A percentile compares a stretch with the other conserved stretches of the same genome.
Conservation (phyloP, 352 stramenopile species). For the Phytophthora sp. region DNA sequence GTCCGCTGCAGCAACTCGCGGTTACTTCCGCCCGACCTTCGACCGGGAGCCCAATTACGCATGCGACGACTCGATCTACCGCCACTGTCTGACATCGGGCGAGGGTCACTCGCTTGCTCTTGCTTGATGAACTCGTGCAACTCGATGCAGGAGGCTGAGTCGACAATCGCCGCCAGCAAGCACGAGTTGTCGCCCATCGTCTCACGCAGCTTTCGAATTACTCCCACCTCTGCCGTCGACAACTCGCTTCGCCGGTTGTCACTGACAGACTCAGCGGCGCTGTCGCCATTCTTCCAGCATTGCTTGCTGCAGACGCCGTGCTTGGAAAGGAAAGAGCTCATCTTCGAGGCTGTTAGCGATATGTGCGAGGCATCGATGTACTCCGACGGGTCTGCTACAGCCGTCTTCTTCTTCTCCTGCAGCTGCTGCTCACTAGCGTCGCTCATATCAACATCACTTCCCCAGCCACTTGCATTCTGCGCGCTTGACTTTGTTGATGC, state of each 20-base stretch:
- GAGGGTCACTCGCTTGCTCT: conserved; percentile 27
- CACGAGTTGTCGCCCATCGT: conserved; percentile 71
- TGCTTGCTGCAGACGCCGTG: conserved; percentile 33
- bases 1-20: conserved; percentile 64
- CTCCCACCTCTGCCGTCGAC: conserved; percentile 40
- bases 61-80: conserved; percentile 18
- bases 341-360: conserved; percentile 43
- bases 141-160: conserved; percentile 45
- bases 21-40: conserved; percentile 48
- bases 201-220: conserved; percentile 62
- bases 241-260: background rate
- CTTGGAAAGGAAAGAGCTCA: conserved; percentile 43
- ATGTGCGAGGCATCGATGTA: conserved; percentile 60
- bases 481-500: no score
- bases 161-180: conserved; percentile 60
- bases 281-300: conserved; percentile 41
- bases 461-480: background rate
- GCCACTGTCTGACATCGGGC: background rate
- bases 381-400: conserved; percentile 44
- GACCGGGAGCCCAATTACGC: conserved; percentile 52
- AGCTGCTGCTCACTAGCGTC: background rate
- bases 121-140: conserved; percentile 50
- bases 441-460: background rate
- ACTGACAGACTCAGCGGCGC: no score
- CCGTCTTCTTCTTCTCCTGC: background rate